These are phyloP conservation scores for Corynascus novoguineensis DNA, from an alignment of 495 filamentous ascomycete species.

Conservation along the genomic window DNA sequence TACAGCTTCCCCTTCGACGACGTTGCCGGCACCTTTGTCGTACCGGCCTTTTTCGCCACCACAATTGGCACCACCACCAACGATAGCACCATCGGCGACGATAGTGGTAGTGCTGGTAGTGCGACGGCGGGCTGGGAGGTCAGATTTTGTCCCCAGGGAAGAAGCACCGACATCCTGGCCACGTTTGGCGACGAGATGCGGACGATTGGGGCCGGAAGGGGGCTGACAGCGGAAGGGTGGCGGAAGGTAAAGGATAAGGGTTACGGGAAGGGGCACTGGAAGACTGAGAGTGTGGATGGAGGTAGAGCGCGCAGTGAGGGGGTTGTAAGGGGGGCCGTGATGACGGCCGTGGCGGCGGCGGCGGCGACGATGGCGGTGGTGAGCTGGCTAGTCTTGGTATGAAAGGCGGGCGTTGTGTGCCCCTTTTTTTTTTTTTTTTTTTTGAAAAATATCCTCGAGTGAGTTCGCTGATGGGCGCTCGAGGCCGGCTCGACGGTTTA, in stretches of 20 bases:
- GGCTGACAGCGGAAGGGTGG: slow-evolving; percentile 3
- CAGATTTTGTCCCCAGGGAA: slow-evolving; percentile 66
- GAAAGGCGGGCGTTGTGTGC: no score
- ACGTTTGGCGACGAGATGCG: slow-evolving; percentile 43
- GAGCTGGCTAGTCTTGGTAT: not conserved
- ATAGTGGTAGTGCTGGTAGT: not conserved
- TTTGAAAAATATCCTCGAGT: no score
- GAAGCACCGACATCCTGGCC: slow-evolving; percentile 62
- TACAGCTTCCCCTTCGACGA: slow-evolving; percentile 80
- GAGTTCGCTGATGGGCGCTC: no score
- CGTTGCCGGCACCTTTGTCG: slow-evolving; percentile 65
- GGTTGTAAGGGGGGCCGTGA: not conserved
- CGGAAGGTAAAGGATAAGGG: slow-evolving; percentile 22
- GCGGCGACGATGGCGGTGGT: not conserved
- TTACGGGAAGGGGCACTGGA: slow-evolving; percentile 18
- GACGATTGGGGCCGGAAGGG: slow-evolving; percentile 26
- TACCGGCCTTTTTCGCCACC: no score
- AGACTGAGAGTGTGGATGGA: not conserved
- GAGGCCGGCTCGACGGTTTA: no score
- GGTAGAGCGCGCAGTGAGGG: not conserved
- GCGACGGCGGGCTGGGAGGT: slow-evolving; percentile 59
- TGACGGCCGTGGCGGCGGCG: not conserved
- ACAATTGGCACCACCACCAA: no score
- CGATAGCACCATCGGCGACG: no score
- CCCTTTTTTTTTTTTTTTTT: no score